Percentiles rank a stretch among this genome's conserved stretches.
phyloP scores from a whole-genome alignment of 2,329 filamentous ascomycete species.

The Xylaria sp. region DNA sequence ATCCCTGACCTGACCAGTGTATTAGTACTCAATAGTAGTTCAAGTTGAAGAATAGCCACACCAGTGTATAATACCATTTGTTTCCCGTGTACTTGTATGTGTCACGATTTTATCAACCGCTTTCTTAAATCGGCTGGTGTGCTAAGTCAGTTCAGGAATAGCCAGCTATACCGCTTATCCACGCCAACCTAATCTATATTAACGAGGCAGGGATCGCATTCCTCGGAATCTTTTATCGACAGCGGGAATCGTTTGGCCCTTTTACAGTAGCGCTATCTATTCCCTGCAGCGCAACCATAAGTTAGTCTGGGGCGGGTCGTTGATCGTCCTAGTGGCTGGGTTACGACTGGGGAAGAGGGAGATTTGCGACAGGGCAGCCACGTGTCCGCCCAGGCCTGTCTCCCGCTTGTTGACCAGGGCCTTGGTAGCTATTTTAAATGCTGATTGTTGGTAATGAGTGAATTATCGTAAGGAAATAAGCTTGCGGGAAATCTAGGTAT shows the following conservation, averaged over 20 bases:
- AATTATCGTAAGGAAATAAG: neutral
- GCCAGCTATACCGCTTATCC: neutral
- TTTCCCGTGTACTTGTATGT: neutral
- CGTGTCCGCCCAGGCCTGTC: constrained; percentile 14
- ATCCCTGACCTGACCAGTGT: neutral
- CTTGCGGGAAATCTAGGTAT: no score
- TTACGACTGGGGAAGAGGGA: constrained; percentile 5
- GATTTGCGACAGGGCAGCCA: constrained; percentile 30
- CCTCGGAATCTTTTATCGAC: neutral
- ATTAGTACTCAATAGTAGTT: neutral
- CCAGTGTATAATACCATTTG: neutral
- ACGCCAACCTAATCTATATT: neutral
- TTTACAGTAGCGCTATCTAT: neutral
- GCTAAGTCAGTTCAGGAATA: neutral
- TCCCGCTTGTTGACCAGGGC: neutral
- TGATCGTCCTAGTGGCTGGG: constrained; percentile 8
- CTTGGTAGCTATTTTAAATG: neutral
- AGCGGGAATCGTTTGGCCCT: neutral
- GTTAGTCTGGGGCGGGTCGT: constrained; percentile 1
- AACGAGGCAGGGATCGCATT: neutral
- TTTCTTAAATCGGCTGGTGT: neutral
- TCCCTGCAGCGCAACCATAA: constrained; percentile 16
- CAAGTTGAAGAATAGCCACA: neutral
- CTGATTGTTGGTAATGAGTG: neutral
- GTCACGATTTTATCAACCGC: neutral